A percentile compares a stretch with the other conserved stretches of the same genome.
These are phyloP conservation scores for Blastobotrys attinorum DNA, from an alignment of 805 yeast species.

Conservation along the genomic window DNA sequence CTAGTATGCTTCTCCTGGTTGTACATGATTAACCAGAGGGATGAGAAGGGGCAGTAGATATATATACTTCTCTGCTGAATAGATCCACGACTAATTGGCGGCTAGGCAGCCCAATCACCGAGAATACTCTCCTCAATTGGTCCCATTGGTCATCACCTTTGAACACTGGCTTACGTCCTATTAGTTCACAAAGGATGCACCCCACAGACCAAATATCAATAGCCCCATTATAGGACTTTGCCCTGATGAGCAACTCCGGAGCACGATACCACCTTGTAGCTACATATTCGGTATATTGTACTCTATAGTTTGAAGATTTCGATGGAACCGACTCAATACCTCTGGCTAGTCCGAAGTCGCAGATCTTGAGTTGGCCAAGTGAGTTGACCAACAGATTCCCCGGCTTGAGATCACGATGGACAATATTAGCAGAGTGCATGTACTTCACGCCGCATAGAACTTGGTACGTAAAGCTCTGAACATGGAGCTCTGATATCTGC, in stretches of 20 bases:
- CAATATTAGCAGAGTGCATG: conserved; percentile 85
- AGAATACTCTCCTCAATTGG: conserved; percentile 62
- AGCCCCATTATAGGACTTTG: conserved; percentile 22
- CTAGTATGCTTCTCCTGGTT: neutral
- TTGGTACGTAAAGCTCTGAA: conserved; percentile 69
- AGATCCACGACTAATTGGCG: no score
- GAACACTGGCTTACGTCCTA: conserved; percentile 72
- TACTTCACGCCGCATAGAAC: conserved; percentile 79
- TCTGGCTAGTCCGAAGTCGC: conserved; percentile 91
- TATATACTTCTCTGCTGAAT: no score
- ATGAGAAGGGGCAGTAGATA: no score
- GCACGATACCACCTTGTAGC: conserved; percentile 97
- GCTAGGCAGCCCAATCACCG: conserved; percentile 66
- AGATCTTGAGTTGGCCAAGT: conserved; percentile 71
- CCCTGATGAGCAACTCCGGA: conserved; percentile 52
- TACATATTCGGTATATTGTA: conserved; percentile 46
- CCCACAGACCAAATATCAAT: conserved; percentile 95
- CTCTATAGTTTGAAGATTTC: conserved; percentile 14
- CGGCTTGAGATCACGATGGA: conserved; percentile 89
- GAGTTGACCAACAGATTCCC: conserved; percentile 74
- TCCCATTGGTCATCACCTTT: conserved; percentile 65
- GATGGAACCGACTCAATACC: conserved; percentile 40
- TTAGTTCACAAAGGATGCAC: conserved; percentile 79
- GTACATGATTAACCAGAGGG: no score
- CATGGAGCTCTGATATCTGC: conserved; percentile 77